Evolutionary conservation across 2,329 filamentous ascomycete species (phyloP).

Genomic region (Cordyceps tenuipes): DNA sequence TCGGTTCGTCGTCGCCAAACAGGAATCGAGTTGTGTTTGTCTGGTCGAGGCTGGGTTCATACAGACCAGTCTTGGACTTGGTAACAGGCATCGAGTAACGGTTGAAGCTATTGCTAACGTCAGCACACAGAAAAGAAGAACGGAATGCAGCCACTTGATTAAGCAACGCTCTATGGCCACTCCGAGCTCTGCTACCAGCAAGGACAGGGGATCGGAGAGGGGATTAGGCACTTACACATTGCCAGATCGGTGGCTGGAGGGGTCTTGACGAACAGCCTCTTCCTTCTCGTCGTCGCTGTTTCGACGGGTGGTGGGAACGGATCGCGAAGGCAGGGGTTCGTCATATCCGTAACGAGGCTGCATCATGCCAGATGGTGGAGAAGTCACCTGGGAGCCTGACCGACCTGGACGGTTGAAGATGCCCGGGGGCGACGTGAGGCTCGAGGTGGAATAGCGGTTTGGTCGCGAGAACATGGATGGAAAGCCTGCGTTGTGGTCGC

Average conservation of each 20-base stretch:
- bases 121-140: not conserved
- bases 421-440: constrained; percentile 73
- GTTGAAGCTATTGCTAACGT: constrained; percentile 54
- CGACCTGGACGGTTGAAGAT: constrained; percentile 65
- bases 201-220: not conserved
- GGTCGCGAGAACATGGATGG: constrained; percentile 73
- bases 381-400: constrained; percentile 72
- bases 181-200: not conserved
- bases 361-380: constrained; percentile 59
- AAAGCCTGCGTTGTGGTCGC: constrained; percentile 62
- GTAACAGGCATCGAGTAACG: constrained; percentile 92
- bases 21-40: constrained; percentile 81
- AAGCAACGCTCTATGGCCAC: not conserved
- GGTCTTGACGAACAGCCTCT: constrained; percentile 58
- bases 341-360: constrained; percentile 49
- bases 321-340: constrained; percentile 57
- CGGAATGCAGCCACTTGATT: not conserved
- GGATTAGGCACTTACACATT: constrained; percentile 60
- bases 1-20: constrained; percentile 67
- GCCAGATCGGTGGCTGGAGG: constrained; percentile 63
- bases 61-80: constrained; percentile 56
- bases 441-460: constrained; percentile 83
- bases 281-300: constrained; percentile 90
- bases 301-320: constrained; percentile 75
- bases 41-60: constrained; percentile 65